A percentile compares a stretch with the other conserved stretches of the same genome.
Evolutionary conservation across 2,329 filamentous ascomycete species (phyloP).

Genomic region (Aulographum hederae): DNA sequence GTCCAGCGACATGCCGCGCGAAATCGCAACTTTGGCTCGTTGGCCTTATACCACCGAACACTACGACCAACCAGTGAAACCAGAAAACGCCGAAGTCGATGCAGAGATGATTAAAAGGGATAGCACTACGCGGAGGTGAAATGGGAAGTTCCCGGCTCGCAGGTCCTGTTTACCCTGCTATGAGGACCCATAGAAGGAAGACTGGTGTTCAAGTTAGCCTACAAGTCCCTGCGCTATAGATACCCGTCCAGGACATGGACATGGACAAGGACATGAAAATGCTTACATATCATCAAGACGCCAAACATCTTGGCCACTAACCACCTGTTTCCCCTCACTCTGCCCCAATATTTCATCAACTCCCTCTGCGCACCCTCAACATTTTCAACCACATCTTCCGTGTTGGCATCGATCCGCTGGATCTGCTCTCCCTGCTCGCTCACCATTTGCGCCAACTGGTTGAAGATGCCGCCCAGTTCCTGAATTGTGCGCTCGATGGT

Average conservation of each 20-base stretch:
- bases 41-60: no score
- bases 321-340: slow-evolving; percentile 91
- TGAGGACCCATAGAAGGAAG: slow-evolving; percentile 46
- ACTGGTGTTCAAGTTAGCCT: slow-evolving; percentile 9
- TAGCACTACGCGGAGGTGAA: no score
- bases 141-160: no score
- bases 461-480: slow-evolving; percentile 83
- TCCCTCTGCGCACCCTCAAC: slow-evolving; percentile 93
- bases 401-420: slow-evolving; percentile 90
- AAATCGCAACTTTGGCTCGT: no score
- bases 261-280: no score
- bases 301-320: slow-evolving; percentile 72
- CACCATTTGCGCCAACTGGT: slow-evolving; percentile 90
- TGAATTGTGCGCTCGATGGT: slow-evolving; percentile 90
- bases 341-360: slow-evolving; percentile 88
- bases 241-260: neutral
- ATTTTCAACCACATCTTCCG: slow-evolving; percentile 94
- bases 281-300: slow-evolving; percentile 79
- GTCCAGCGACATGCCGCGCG: no score
- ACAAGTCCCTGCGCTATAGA: slow-evolving; percentile 1
- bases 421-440: slow-evolving; percentile 97
- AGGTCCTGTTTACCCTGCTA: slow-evolving; percentile 28
- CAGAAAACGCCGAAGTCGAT: no score
- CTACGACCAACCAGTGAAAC: no score
- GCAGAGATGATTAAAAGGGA: no score